Evolutionary conservation across 2,329 filamentous ascomycete genomes (phyloP), one percentile per base, ranked within the genome.

Genomic region (Clonostachys rosea): DNA sequence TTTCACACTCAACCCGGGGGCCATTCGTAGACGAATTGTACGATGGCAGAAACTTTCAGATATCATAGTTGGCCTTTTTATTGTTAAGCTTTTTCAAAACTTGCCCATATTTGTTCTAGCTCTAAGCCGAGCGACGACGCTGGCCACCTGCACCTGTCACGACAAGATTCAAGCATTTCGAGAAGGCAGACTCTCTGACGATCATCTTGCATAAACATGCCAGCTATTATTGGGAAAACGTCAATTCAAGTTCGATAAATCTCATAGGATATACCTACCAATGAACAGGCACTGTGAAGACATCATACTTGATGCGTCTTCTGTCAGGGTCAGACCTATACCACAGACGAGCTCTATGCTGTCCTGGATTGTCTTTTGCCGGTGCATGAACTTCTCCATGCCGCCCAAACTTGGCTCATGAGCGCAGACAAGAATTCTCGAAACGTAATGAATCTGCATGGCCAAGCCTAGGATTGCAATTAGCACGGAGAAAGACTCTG

Each of bases 241-340:
- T 24, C 20, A 14, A 40, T 40, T 8, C 9, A 40, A 40, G n/a
- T n/a, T 18, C n/a, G 10, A 40, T 18, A n/a, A n/a, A 30, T 39
- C n/a, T 39, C 11, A 39, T 8, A 11, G 17, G 7, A 9, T 18
- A 12, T 16, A 41, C 52, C 11, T 43, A 54, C 52, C 54, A 13
- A 56, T 55, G 17, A 50, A 56, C 13, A 55, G 40, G 20, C 51
- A 53, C 30, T 63, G 58, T 16, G 54, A 58, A 35, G 49, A 56
- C 48, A 58, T 48, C 44, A 56, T 49, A 30, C 53, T 57, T 0
- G 55, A 56, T 4, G 54, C 54, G 40, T 55, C 52, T 13, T 56
- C 54, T 6, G 48, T 55, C 5, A 53, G 42, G 7, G 52, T 52
- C 51, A 55, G 42, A 34, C 44, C 56, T n/a, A 58, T 58, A 6